Conservation (phyloP, 1,139 yeast species). For the Lodderomyces margitis region DNA sequence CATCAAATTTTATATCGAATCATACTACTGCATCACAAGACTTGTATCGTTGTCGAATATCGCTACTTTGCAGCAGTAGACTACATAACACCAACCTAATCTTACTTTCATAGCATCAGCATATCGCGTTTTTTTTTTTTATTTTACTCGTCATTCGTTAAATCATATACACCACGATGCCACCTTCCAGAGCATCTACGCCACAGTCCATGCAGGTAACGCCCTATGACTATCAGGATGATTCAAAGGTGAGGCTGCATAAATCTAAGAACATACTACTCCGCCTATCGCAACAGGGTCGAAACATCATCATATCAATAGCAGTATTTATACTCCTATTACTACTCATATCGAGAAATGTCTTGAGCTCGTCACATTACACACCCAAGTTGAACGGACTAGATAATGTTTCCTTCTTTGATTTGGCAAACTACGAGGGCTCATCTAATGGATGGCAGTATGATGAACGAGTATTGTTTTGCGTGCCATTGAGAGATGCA, state of each 20-base stretch:
- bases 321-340: not conserved
- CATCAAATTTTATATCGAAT: too few relatives aligned
- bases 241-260: conserved; percentile 4
- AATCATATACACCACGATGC: not conserved
- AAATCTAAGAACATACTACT: conserved; percentile 4
- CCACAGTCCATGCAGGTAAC: conserved; percentile 14
- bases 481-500: conserved; percentile 62
- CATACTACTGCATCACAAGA: too few relatives aligned
- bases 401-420: conserved; percentile 40
- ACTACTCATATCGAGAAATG: not conserved
- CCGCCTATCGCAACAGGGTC: not conserved
- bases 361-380: conserved; percentile 14
- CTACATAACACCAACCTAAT: too few relatives aligned
- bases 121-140: too few relatives aligned
- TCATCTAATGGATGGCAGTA: conserved; percentile 52
- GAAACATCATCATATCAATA: conserved; percentile 1
- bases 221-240: conserved; percentile 16
- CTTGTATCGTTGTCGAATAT: too few relatives aligned
- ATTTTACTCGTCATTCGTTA: conserved; percentile 1
- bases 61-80: too few relatives aligned
- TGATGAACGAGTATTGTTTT: conserved; percentile 53
- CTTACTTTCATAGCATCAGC: too few relatives aligned
- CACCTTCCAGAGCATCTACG: not conserved
- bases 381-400: conserved; percentile 26
- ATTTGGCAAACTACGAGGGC: conserved; percentile 44